Conservation (phyloP, 2,329 filamentous ascomycete species). For the Fusarium robinianum region DNA sequence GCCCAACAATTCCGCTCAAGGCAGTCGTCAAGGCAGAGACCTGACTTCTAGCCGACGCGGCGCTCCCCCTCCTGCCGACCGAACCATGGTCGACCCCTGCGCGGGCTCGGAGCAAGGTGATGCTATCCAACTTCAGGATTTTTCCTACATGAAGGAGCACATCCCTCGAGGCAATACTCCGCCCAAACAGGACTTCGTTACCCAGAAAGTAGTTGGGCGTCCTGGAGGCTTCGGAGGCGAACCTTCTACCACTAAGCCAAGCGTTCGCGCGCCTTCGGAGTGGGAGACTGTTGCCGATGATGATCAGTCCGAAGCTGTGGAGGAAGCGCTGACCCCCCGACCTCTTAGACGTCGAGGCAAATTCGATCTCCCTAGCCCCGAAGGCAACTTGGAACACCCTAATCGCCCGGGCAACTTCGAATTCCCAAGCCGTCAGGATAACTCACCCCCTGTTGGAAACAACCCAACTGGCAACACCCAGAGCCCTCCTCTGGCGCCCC, state of each 20-base stretch:
- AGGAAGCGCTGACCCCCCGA: conserved; percentile 9
- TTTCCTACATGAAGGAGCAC: conserved; percentile 13
- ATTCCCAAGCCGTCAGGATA: conserved; percentile 13
- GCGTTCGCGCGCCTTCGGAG: conserved; percentile 30
- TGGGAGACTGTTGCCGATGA: conserved; percentile 40
- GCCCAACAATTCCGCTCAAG: too few relatives aligned
- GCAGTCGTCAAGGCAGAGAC: too few relatives aligned
- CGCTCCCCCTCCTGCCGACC: not conserved
- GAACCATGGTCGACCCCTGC: conserved; percentile 9
- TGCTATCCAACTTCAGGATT: conserved; percentile 21
- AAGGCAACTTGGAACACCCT: not conserved
- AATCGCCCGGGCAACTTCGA: conserved; percentile 9
- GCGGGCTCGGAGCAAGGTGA: conserved; percentile 2
- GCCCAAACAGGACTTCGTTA: not conserved
- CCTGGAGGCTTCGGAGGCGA: conserved; percentile 9
- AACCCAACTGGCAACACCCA: not conserved
- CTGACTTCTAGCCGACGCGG: too few relatives aligned
- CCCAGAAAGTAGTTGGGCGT: not conserved
- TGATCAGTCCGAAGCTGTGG: conserved; percentile 26
- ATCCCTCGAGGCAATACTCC: not conserved
- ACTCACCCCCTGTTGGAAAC: too few relatives aligned
- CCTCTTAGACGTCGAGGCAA: conserved; percentile 20
- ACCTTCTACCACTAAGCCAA: conserved; percentile 19
- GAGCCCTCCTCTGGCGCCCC: not conserved
- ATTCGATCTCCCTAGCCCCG: conserved; percentile 2